These are phyloP conservation scores for Hericium alpestre DNA, from an alignment of 768 basidiomycete species.

Conservation along the genomic window DNA sequence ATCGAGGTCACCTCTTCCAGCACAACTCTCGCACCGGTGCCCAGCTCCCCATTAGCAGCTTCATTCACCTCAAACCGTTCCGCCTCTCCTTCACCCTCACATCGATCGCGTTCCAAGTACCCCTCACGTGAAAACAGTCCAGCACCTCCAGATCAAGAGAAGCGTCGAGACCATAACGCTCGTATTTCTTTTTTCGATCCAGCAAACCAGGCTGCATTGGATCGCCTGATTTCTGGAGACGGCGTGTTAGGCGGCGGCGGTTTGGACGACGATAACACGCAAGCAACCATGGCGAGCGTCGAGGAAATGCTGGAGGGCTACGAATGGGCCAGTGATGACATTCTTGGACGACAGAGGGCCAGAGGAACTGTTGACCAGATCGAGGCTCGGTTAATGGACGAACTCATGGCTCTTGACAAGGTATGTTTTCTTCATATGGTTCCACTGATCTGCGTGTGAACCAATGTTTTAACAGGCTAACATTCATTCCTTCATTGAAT, in stretches of 20 bases:
- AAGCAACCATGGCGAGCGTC: constrained; percentile 80
- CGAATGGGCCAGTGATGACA: constrained; percentile 84
- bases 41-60: neutral
- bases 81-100: constrained; percentile 6
- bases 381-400: constrained; percentile 79
- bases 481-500: constrained; percentile 93
- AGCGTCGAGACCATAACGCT: constrained; percentile 53
- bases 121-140: constrained; percentile 4
- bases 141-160: constrained; percentile 20
- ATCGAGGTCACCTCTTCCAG: constrained; percentile 8
- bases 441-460: neutral
- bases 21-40: neutral
- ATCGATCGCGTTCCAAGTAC: neutral
- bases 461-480: constrained; percentile 54
- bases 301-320: constrained; percentile 99
- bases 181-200: constrained; percentile 80
- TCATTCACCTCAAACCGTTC: constrained; percentile 3
- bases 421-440: constrained; percentile 29
- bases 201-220: constrained; percentile 60
- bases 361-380: constrained; percentile 83
- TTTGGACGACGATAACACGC: constrained; percentile 58
- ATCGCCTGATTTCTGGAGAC: constrained; percentile 49
- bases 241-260: constrained; percentile 17
- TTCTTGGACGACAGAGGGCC: constrained; percentile 52
- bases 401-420: constrained; percentile 88